Evolutionary conservation across 2,329 filamentous ascomycete species (phyloP).

Genomic region (Pseudomassariella vexata): DNA sequence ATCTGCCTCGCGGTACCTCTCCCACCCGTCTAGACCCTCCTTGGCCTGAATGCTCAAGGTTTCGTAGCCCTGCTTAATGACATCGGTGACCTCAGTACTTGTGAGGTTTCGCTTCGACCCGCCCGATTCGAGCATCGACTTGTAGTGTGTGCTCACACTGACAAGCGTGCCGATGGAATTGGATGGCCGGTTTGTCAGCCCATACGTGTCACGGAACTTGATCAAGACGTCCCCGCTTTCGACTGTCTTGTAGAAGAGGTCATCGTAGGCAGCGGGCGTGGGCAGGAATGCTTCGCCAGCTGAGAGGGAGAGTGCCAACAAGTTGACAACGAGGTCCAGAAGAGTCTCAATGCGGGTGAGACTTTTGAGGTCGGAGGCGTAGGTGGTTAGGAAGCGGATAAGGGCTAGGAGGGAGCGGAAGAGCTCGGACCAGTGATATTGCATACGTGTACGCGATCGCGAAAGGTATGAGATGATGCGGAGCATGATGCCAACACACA

Average conservation of each 20-base stretch:
- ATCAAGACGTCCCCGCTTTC: conserved; percentile 79
- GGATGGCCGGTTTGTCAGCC: conserved; percentile 47
- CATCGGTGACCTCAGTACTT: conserved; percentile 75
- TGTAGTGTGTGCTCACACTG: conserved; percentile 79
- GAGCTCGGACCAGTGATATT: conserved; percentile 92
- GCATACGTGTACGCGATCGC: conserved; percentile 71
- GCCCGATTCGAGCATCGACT: conserved; percentile 60
- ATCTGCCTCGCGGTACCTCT: conserved; percentile 80
- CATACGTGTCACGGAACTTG: conserved; percentile 77
- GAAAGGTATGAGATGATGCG: conserved; percentile 81
- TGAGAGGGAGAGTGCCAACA: conserved; percentile 78
- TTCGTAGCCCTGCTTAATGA: conserved; percentile 96
- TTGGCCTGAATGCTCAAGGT: conserved; percentile 86
- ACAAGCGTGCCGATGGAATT: conserved; percentile 81
- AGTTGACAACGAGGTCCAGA: conserved; percentile 71
- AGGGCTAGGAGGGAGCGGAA: conserved; percentile 86
- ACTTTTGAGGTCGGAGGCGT: conserved; percentile 68
- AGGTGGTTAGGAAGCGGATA: conserved; percentile 84
- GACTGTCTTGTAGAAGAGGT: conserved; percentile 97
- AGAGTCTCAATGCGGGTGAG: conserved; percentile 66
- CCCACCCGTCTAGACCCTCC: conserved; percentile 82
- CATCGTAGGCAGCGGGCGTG: conserved; percentile 81
- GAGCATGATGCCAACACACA: conserved; percentile 75
- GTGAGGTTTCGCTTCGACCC: conserved; percentile 64
- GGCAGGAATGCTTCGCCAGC: conserved; percentile 88